Evolutionary conservation across 2,329 filamentous ascomycete genomes (phyloP).

Genomic region (Xylaria sp.): DNA sequence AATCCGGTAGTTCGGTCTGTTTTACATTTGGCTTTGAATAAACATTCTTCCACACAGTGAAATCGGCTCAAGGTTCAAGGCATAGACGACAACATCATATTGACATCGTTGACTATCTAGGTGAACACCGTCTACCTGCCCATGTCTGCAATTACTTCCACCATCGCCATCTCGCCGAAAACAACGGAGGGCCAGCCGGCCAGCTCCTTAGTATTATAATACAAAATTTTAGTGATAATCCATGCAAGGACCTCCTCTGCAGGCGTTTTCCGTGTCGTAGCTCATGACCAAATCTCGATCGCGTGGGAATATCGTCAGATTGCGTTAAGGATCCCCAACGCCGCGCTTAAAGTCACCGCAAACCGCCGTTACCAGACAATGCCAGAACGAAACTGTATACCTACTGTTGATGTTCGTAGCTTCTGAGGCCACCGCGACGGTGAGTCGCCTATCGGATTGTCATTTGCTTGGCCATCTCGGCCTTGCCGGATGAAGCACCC

Average conservation of each 20-base stretch:
- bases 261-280: constrained; percentile 36
- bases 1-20: background rate
- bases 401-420: constrained; percentile 45
- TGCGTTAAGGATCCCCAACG: constrained; percentile 42
- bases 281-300: constrained; percentile 44
- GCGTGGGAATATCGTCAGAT: constrained; percentile 37
- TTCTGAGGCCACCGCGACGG: constrained; percentile 38
- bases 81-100: constrained; percentile 26
- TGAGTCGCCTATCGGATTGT: constrained; percentile 74
- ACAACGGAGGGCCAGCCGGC: constrained; percentile 26
- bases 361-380: constrained; percentile 46
- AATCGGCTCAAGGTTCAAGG: background rate
- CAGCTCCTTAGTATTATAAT: constrained; percentile 34
- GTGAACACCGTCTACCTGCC: background rate
- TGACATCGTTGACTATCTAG: constrained; percentile 41
- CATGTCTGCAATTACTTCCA: background rate
- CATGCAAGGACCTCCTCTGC: constrained; percentile 33
- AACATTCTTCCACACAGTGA: background rate
- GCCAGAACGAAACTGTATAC: constrained; percentile 46
- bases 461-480: constrained; percentile 92
- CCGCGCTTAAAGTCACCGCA: constrained; percentile 46
- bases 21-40: background rate
- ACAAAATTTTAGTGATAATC: constrained; percentile 33
- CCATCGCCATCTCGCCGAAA: background rate
- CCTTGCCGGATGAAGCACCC: constrained; percentile 78